Conservation (phyloP, 208 protist genomes). For the Leishmania tropica region DNA sequence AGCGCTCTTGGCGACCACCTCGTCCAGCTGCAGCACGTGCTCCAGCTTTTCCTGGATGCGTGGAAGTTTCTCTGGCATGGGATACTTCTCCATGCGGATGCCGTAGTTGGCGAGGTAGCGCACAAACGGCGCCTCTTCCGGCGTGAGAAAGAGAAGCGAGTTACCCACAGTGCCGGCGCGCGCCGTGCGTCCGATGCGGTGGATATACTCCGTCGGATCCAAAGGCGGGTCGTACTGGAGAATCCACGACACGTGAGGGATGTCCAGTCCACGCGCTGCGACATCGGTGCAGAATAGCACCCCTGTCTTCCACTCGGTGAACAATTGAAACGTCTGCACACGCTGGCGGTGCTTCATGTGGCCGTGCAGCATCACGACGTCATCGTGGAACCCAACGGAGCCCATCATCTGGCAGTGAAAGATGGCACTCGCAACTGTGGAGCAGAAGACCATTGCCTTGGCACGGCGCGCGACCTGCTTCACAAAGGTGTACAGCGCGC, state of each 20-base stretch:
- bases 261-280: slow-evolving; percentile 95
- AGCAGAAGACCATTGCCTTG: slow-evolving; percentile 98
- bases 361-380: slow-evolving; percentile 96
- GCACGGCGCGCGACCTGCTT: slow-evolving; percentile 96
- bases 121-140: slow-evolving; percentile 90
- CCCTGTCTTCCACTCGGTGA: slow-evolving; percentile 81
- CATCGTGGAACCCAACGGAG: slow-evolving; percentile 98
- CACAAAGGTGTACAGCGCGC: slow-evolving; percentile 96
- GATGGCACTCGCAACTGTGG: slow-evolving; percentile 96
- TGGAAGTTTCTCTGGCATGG: slow-evolving; percentile 71
- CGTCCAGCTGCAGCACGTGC: slow-evolving; percentile 88
- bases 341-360: slow-evolving; percentile 96
- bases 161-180: slow-evolving; percentile 93
- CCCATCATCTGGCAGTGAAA: slow-evolving; percentile 99
- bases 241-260: slow-evolving; percentile 97
- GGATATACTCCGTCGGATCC: slow-evolving; percentile 96
- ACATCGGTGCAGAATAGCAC: slow-evolving; percentile 97
- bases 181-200: slow-evolving; percentile 96
- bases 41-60: slow-evolving; percentile 86
- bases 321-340: slow-evolving; percentile 89
- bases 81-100: slow-evolving; percentile 78
- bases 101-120: slow-evolving; percentile 85
- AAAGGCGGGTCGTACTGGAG: slow-evolving; percentile 98
- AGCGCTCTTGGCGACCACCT: slow-evolving; percentile 90
- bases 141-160: slow-evolving; percentile 93